These are phyloP conservation scores for Ceratobasidium sp. DNA, from an alignment of 1,284 basidiomycete species.

Conservation along the genomic window DNA sequence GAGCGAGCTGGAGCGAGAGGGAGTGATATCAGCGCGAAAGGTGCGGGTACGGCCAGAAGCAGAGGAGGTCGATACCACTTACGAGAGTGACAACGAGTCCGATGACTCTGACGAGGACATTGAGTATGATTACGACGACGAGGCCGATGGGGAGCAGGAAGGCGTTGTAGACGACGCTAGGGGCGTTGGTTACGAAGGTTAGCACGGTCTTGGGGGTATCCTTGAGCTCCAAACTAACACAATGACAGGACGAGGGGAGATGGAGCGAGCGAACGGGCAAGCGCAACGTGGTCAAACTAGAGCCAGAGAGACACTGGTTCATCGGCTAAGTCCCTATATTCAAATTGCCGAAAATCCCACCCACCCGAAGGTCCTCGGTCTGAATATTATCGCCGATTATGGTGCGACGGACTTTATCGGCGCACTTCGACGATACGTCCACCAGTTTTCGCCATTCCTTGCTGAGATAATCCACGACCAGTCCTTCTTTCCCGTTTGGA, in stretches of 20 bases:
- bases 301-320: neutral
- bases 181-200: no score
- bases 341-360: neutral
- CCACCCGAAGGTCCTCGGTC: neutral
- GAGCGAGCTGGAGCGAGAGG: neutral
- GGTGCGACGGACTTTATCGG: slow-evolving; percentile 5
- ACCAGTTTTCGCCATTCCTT: neutral
- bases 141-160: no score
- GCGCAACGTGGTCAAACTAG: neutral
- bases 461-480: neutral
- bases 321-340: neutral
- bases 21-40: neutral
- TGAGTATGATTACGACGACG: no score
- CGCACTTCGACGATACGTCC: slow-evolving; percentile 4
- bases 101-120: neutral
- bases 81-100: neutral
- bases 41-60: neutral
- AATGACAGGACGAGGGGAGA: no score
- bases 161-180: neutral
- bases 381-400: neutral
- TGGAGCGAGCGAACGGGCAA: neutral
- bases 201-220: no score
- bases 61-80: neutral
- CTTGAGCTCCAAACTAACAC: no score
- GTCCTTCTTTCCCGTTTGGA: neutral